Evolutionary conservation across 768 basidiomycete species (phyloP).

Genomic region (Tephrocybe sp.): DNA sequence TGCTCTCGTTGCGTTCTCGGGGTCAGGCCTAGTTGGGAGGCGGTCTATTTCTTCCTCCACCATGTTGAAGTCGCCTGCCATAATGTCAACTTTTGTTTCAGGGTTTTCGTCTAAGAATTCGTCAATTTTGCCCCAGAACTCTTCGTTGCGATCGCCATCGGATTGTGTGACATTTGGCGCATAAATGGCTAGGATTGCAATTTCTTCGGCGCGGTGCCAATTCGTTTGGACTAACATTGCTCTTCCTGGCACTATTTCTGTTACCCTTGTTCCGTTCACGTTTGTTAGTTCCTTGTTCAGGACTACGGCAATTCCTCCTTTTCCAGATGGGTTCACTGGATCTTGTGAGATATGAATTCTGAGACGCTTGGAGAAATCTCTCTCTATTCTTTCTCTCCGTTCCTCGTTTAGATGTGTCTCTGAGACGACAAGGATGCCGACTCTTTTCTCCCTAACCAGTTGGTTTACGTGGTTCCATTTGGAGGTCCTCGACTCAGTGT

Average conservation of each 20-base stretch:
- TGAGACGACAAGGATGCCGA: not conserved
- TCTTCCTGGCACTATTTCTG: not conserved
- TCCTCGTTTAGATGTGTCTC: not conserved
- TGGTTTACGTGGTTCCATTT: slow-evolving; percentile 9
- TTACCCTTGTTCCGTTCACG: not conserved
- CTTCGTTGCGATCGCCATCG: not conserved
- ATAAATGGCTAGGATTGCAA: not conserved
- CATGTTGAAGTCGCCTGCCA: slow-evolving; percentile 36
- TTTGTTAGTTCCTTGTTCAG: not conserved
- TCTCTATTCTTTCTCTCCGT: not conserved
- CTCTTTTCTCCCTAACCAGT: not conserved
- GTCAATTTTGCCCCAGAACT: not conserved
- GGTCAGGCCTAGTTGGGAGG: slow-evolving; percentile 25
- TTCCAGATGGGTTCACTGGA: not conserved
- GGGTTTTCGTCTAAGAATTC: not conserved
- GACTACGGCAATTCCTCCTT: slow-evolving; percentile 5
- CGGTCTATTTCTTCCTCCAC: slow-evolving; percentile 42
- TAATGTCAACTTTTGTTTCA: slow-evolving; percentile 24
- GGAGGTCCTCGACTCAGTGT: not conserved
- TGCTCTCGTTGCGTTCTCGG: not conserved
- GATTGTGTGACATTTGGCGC: not conserved
- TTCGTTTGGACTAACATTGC: not conserved
- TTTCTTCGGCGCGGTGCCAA: slow-evolving; percentile 1
- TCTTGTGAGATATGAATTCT: not conserved
- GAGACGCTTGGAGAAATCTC: not conserved